Evolutionary conservation across 257 asterid genomes (phyloP), one percentile per base, ranked within the genome.

Genomic region (Jacaranda mimosifolia): DNA sequence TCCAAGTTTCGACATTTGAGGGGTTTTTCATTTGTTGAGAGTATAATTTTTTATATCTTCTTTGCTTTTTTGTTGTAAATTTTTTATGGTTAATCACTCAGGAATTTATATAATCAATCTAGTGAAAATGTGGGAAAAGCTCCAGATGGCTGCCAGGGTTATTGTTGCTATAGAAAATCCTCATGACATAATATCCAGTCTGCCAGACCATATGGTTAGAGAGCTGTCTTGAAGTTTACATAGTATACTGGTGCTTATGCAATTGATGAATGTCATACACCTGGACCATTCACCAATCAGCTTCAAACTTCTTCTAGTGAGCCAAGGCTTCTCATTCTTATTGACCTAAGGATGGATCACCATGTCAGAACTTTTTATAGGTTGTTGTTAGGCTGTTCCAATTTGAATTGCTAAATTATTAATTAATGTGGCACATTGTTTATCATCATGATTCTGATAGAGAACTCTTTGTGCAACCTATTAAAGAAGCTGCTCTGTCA

Each of bases 261-360:
- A 1, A 84, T 84, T 74, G 87, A 85, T 15, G 87, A 85, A 7
- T 83, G 81, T 14, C 85, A 84, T 71, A 84, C 85, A 13, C 87
- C 85, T 73, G 85, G 87, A 36, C 77, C 83, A 5, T 81, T 84
- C 48, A 84, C 85, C 26, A 84, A 80, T 15, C 85, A 84, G 76
- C 75, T 84, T 26, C 86, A 82, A 55, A 82, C 86, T 14, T 82
- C 83, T 38, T 82, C 74, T 55, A 78, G 75, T 21, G 86, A 82
- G 80, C 86, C 86, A 59, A 82, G 83, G 60, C 77, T 82, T 45
- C 78, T 82, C 62, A 74, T 82, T 69, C 81, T 82, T 13, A 78
- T 83, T 5, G 83, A 82, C 39, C 86, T 81, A 14, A 78, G 86
- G 21, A 82, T 80, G 40, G 86, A 78, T 38, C 83, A 82, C 62